phyloP scores from a whole-genome alignment of 2,329 filamentous ascomycete species.

The Diplodia scrobiculata region DNA sequence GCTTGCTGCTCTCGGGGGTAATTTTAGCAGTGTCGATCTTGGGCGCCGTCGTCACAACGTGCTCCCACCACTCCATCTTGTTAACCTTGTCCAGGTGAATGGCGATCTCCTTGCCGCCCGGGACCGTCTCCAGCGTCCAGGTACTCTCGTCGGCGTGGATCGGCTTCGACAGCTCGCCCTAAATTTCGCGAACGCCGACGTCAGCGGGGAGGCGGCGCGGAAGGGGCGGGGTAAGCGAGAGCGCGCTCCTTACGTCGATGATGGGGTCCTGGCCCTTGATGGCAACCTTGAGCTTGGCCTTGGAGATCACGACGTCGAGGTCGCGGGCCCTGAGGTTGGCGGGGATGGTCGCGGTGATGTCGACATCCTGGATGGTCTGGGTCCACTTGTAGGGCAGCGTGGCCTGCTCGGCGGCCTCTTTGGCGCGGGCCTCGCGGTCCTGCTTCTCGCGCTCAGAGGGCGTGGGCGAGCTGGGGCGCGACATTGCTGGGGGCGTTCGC shows the following conservation, averaged over 20 bases:
- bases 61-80: slow-evolving; percentile 98
- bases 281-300: slow-evolving; percentile 72
- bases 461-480: slow-evolving; percentile 48
- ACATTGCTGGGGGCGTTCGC: slow-evolving; percentile 35
- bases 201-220: slow-evolving; percentile 30
- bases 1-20: slow-evolving; percentile 84
- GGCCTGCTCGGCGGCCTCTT: slow-evolving; percentile 84
- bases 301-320: slow-evolving; percentile 79
- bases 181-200: neutral
- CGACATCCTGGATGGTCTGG: slow-evolving; percentile 86
- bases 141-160: slow-evolving; percentile 85
- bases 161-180: slow-evolving; percentile 83
- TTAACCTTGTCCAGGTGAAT: slow-evolving; percentile 94
- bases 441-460: slow-evolving; percentile 57
- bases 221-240: neutral
- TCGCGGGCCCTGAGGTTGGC: slow-evolving; percentile 83
- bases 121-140: slow-evolving; percentile 79
- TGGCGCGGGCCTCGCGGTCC: slow-evolving; percentile 63
- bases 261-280: slow-evolving; percentile 87
- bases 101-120: slow-evolving; percentile 70
- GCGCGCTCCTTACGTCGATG: slow-evolving; percentile 64
- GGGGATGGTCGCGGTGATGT: slow-evolving; percentile 75
- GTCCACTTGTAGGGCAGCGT: slow-evolving; percentile 96
- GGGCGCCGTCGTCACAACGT: slow-evolving; percentile 82
- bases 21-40: slow-evolving; percentile 96